Evolutionary conservation across 768 basidiomycete genomes (phyloP), one percentile per base, ranked within the genome.

Genomic region (Pulveroboletus sp.): DNA sequence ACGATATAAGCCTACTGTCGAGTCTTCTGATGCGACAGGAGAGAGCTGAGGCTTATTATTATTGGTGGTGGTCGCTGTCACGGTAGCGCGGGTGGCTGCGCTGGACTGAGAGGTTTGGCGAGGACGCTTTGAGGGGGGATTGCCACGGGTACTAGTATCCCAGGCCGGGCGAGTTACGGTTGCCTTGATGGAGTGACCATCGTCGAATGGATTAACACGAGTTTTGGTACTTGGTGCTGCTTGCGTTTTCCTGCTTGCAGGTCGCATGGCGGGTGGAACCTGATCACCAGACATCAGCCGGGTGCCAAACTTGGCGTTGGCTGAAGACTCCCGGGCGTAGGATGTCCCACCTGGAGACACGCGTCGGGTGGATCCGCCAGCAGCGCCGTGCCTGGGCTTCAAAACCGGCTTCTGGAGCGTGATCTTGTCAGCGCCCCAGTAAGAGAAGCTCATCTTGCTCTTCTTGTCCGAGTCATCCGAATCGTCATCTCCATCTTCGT

Each of bases 391-490:
- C 49, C 67, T 67, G 33, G 69, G 68, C 62, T 84, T 86, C 59
- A 83, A 65, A 36, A 82, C 67, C 2, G 89, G 87, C 58, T 87
- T 87, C 65, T 90, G 87, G 18, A 93, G 80, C 1, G 90, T 93
- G 60, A 93, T 79, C 69, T 90, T 90, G 72, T 93, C 90, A 30
- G 90, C 90, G 24, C 90, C 89, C 89, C 89, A 92, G 63, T 92
- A 93, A 6, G 89, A 91, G 70, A 92, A 92, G 72, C 87, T 89
- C 90, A 92, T 91, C 68, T 91, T 92, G 74, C 84, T 89, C 73
- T 90, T 88, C 71, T 84, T 81, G 66, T 91, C 89, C 10, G 88
- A 91, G 59, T 91, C 87, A 57, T 89, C 86, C 4, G 89, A 90
- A 27, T 89, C 87, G 18, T 89, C 87, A n/a, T 63, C 79, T 15